Conservation (phyloP, 345 rosid species). For the Arabidopsis arenosa region DNA sequence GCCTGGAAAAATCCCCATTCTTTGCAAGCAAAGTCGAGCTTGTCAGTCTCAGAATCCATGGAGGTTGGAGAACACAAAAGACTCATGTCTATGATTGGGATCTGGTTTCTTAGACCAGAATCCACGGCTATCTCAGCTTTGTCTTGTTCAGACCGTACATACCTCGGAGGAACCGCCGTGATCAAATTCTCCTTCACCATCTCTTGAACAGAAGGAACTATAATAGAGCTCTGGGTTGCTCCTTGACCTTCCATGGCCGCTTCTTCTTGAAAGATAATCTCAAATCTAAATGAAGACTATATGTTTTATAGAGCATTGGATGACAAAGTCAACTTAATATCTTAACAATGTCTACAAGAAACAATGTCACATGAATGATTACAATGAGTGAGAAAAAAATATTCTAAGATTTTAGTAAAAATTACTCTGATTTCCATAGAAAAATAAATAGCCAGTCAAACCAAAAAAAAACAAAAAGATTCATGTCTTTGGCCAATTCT, state of each 20-base stretch:
- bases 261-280: background rate
- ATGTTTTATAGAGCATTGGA: too few species aligned
- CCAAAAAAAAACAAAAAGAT: too few species aligned
- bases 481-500: too few species aligned
- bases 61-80: constrained; percentile 1
- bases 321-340: too few species aligned
- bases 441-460: too few species aligned
- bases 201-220: constrained; percentile 42
- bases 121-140: background rate
- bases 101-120: background rate
- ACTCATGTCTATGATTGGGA: constrained; percentile 34
- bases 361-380: too few species aligned
- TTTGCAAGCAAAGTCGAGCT: constrained; percentile 60
- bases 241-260: constrained; percentile 16
- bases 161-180: constrained; percentile 33
- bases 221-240: constrained; percentile 26
- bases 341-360: too few species aligned
- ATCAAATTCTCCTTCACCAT: constrained; percentile 27
- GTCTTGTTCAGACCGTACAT: constrained; percentile 27
- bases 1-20: constrained; percentile 59
- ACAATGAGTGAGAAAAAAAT: too few species aligned
- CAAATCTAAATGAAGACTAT: background rate
- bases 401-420: too few species aligned
- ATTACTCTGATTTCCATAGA: too few species aligned
- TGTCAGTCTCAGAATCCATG: constrained; percentile 37